Percentiles rank a stretch among this genome's conserved stretches.
These are phyloP conservation scores for Nannizziopsis barbatae DNA, from an alignment of 2,329 filamentous ascomycete genomes.

Conservation along the genomic window DNA sequence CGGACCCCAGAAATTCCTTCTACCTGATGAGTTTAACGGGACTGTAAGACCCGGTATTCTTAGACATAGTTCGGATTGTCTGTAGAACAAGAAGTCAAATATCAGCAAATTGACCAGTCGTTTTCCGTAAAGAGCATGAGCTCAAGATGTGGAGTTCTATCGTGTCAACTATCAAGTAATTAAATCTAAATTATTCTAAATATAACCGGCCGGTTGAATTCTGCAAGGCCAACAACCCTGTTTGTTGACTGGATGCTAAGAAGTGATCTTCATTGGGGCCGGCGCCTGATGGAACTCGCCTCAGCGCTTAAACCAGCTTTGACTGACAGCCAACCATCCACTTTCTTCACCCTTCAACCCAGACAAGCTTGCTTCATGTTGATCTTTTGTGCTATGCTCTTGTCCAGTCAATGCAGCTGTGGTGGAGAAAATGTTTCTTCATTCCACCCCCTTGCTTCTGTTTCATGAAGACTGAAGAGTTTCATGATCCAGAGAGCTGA, in stretches of 20 bases:
- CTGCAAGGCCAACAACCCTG: background rate
- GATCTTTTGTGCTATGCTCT: background rate
- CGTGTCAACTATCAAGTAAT: too few relatives aligned
- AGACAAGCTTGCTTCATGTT: background rate
- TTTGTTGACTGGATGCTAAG: background rate
- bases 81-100: too few relatives aligned
- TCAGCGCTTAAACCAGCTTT: conserved; percentile 5
- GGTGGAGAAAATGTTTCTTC: background rate
- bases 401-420: background rate
- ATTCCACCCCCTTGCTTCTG: background rate
- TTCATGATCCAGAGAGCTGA: background rate
- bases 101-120: too few relatives aligned
- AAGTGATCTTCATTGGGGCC: background rate
- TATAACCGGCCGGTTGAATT: too few relatives aligned
- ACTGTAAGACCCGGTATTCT: too few relatives aligned
- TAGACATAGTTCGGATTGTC: too few relatives aligned
- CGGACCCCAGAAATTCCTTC: too few relatives aligned
- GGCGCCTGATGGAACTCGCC: conserved; percentile 5
- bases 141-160: too few relatives aligned
- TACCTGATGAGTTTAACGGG: too few relatives aligned
- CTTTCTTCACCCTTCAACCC: background rate
- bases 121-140: too few relatives aligned
- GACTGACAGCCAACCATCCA: conserved; percentile 5
- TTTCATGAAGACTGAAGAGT: conserved; percentile 1
- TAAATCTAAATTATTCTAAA: too few relatives aligned